phyloP scores from a whole-genome alignment of 345 rosid species.

The Turritis glabra region DNA sequence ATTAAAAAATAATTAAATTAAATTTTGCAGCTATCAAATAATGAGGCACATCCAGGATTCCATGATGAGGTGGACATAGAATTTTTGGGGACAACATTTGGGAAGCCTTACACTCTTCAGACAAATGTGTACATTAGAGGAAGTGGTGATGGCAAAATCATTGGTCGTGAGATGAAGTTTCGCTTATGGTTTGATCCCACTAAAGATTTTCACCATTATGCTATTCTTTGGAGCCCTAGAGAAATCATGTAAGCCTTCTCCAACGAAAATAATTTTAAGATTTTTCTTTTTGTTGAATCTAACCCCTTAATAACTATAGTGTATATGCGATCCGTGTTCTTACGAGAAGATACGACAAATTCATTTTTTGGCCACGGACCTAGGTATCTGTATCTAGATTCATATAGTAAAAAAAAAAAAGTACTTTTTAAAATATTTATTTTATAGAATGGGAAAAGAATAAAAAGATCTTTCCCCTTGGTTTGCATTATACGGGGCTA shows the following conservation, averaged over 20 bases:
- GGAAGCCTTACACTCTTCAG: slow-evolving; percentile 90
- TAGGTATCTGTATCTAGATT: slow-evolving; percentile 34
- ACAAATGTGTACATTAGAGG: slow-evolving; percentile 94
- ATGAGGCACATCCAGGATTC: slow-evolving; percentile 81
- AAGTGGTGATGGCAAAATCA: slow-evolving; percentile 88
- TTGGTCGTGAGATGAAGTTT: slow-evolving; percentile 95
- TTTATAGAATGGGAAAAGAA: slow-evolving; percentile 18
- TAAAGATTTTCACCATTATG: slow-evolving; percentile 76
- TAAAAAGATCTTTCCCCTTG: slow-evolving; percentile 9
- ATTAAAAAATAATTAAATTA: not conserved
- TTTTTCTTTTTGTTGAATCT: not conserved
- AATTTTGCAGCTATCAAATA: slow-evolving; percentile 72
- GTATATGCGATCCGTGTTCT: not conserved
- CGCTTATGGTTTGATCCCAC: slow-evolving; percentile 98
- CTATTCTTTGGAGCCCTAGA: slow-evolving; percentile 84
- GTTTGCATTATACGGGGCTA: slow-evolving; percentile 24
- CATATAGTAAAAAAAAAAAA: not conserved
- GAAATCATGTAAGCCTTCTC: slow-evolving; percentile 80
- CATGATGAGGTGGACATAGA: slow-evolving; percentile 98
- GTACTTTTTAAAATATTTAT: not conserved
- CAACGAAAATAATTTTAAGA: not conserved
- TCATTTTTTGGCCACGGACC: not conserved
- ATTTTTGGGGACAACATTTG: slow-evolving; percentile 90
- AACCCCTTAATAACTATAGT: not conserved
- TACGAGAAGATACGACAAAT: not conserved